phyloP scores from a whole-genome alignment of 1,284 basidiomycete genomes.

The Cutaneotrichosporon sp. region DNA sequence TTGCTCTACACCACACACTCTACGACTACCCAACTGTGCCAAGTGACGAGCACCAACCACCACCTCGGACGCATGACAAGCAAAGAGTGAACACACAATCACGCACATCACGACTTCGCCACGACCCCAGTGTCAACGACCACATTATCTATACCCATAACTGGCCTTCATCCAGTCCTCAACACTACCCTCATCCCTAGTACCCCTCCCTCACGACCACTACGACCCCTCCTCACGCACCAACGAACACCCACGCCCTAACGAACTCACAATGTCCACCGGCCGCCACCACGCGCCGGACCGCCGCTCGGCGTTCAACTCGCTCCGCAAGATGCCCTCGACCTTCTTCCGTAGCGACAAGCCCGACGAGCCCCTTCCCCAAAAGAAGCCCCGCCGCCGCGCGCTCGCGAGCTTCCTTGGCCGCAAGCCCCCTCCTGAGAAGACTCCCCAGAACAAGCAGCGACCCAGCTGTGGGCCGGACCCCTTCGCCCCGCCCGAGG shows the following conservation, averaged over 20 bases:
- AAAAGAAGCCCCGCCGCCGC: background rate
- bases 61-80: background rate
- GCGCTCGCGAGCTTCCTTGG: background rate
- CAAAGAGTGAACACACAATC: background rate
- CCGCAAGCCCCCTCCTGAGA: background rate
- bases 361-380: conserved; percentile 1
- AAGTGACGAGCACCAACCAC: background rate
- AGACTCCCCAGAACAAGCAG: conserved; percentile 20
- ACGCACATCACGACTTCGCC: background rate
- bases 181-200: background rate
- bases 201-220: background rate
- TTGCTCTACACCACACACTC: background rate
- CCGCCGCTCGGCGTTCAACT: conserved; percentile 21
- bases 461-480: conserved; percentile 44
- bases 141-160: background rate
- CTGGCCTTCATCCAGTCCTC: too few relatives aligned
- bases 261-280: conserved; percentile 2
- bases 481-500: conserved; percentile 35
- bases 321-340: conserved; percentile 42
- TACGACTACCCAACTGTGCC: background rate
- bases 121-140: background rate
- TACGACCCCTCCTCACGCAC: background rate
- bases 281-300: background rate
- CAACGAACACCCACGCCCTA: background rate
- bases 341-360: conserved; percentile 29